Base-by-base conservation (phyloP, 768 basidiomycete genomes). In the Tephrocybe sp. region DNA sequence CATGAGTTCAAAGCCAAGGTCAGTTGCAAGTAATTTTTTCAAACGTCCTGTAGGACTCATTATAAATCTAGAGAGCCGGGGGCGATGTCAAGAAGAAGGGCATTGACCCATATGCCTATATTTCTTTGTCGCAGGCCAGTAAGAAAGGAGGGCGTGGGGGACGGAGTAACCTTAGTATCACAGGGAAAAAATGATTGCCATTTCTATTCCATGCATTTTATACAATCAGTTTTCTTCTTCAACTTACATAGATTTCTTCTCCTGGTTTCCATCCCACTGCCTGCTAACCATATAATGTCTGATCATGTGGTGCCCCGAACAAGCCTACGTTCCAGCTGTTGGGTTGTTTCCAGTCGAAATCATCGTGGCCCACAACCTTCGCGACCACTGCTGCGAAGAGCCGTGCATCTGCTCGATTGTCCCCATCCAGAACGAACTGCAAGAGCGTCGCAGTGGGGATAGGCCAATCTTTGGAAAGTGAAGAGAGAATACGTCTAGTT, bases 1-100 rank as follows among this genome's bases (percentile, higher is more conserved):
- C 83, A 84, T 12, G 94, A 98, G 67, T 98, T 97, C 78, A 95
- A 89, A 67, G 92, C 97, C 25, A 98, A 94, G 85, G 95, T 93
- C 58, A 50, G 84, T 68, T 7, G 9, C 54, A 18, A 36, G 5
- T 39, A 15, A 4, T 36, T n/a, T 36, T 49, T 12, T 33, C 18
- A 9, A 43, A 25, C 53, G 53, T n/a, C n/a, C n/a, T 37, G 23
- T 20, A 20, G 33, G 61, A 48, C 41, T 58, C 40, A 48, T 4
- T n/a, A 48, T 34, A 34, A 30, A 36, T 56, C 47, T 68, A 98
- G 96, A 90, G 85, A 73, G 97, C 95, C 20, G 91, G 90, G 26
- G 97, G 97, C 7, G 97, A 98, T 65, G 75, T 97, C 66, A 95
- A 93, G 70, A 90, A 83, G 65, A 81, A 83, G 36, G 87, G 88